phyloP scores from a whole-genome alignment of 306 rosid genomes.

The Acmispon strigosus region DNA sequence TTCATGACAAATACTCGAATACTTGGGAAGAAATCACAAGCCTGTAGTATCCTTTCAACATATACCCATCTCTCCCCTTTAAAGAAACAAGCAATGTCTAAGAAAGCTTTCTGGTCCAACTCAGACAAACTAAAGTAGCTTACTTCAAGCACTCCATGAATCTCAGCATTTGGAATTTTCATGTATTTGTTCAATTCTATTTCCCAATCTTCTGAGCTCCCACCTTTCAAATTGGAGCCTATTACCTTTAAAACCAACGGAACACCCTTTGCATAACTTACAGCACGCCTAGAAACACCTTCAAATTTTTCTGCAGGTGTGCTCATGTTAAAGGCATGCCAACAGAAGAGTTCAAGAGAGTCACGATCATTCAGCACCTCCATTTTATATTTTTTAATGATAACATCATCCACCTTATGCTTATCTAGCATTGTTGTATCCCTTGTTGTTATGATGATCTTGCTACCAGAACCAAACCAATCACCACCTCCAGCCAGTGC shows the following conservation, averaged over 20 bases:
- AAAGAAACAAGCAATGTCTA: conserved; percentile 25
- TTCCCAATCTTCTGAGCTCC: neutral
- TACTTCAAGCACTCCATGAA: conserved; percentile 3
- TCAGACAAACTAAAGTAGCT: neutral
- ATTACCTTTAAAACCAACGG: conserved; percentile 15
- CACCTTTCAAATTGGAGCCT: conserved; percentile 13
- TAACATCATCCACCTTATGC: neutral
- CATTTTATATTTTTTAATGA: neutral
- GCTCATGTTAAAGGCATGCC: neutral
- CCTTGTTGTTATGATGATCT: conserved; percentile 18
- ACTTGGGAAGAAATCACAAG: neutral
- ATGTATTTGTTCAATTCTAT: neutral
- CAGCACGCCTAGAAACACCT: neutral
- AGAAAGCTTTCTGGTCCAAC: neutral
- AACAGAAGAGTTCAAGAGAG: conserved; percentile 9
- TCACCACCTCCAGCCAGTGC: neutral
- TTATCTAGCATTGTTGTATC: neutral
- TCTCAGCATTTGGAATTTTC: neutral
- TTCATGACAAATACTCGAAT: neutral
- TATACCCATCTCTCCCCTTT: neutral
- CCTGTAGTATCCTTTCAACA: neutral
- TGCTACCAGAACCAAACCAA: conserved; percentile 23
- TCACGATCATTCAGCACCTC: neutral
- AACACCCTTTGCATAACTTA: conserved; percentile 17
- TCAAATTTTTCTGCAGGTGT: neutral